Percentiles rank a stretch among this genome's conserved stretches.
Conservation (phyloP, 75 land plant genomes). For the Pinus albicaulis region DNA sequence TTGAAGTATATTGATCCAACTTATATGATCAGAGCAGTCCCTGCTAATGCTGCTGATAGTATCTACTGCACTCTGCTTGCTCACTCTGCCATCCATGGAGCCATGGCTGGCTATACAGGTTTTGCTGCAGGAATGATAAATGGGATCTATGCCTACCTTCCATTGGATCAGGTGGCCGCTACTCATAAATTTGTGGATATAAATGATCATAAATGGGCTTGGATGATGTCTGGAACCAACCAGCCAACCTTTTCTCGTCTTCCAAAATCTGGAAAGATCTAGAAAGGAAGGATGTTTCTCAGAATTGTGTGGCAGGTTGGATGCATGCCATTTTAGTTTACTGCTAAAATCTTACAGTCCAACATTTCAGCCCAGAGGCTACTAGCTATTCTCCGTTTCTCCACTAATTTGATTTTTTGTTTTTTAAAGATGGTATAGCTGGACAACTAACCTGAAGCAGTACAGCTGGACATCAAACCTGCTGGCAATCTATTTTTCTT, state of each 20-base stretch:
- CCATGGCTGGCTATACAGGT: conserved; percentile 86
- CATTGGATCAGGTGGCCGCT: conserved; percentile 56
- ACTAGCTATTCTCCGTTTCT: not conserved
- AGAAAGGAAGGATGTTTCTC: not conserved
- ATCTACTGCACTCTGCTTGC: conserved; percentile 76
- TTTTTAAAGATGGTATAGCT: no score
- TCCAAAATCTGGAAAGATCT: not conserved
- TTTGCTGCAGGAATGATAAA: conserved; percentile 75
- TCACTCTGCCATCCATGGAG: conserved; percentile 80
- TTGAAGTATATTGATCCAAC: conserved; percentile 94
- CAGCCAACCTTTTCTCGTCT: conserved; percentile 59
- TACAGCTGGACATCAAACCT: no score
- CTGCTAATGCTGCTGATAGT: conserved; percentile 77
- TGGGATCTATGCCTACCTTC: conserved; percentile 68
- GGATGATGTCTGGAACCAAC: conserved; percentile 77
- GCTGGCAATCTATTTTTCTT: no score
- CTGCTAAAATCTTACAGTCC: not conserved
- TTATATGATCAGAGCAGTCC: conserved; percentile 88
- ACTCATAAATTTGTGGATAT: conserved; percentile 52
- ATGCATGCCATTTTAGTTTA: not conserved
- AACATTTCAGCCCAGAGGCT: not conserved
- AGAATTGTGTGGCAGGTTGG: not conserved
- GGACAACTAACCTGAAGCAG: no score
- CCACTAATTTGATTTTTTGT: not conserved
- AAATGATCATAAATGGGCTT: conserved; percentile 75